These are phyloP conservation scores for Rehmannia glutinosa DNA, from an alignment of 257 asterid species.

Conservation along the genomic window DNA sequence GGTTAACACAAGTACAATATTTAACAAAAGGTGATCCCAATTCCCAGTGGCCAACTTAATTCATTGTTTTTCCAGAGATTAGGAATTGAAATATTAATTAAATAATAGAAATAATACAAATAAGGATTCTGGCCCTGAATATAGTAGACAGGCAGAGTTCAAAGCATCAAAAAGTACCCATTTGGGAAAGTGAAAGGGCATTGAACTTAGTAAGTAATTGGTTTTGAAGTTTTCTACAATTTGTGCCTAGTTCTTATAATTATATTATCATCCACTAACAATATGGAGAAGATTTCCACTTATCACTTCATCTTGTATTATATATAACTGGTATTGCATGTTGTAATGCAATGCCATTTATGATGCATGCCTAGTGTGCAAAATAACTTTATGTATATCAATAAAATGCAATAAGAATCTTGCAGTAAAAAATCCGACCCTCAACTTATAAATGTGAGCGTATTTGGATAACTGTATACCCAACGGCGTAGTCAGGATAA, in stretches of 20 bases:
- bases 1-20: not conserved
- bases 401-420: too few species aligned
- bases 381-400: too few species aligned
- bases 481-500: too few species aligned
- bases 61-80: not conserved
- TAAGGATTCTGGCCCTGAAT: not conserved
- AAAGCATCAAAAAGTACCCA: not conserved
- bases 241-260: not conserved
- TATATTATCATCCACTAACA: not conserved
- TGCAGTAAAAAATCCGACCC: too few species aligned
- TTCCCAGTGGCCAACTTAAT: not conserved
- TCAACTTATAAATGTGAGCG: not conserved
- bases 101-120: not conserved
- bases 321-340: too few species aligned
- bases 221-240: not conserved
- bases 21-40: not conserved
- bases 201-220: not conserved
- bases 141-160: not conserved
- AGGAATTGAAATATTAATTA: too few species aligned
- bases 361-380: too few species aligned
- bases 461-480: too few species aligned
- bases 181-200: not conserved
- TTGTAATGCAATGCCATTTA: too few species aligned
- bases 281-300: too few species aligned
- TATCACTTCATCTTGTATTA: too few species aligned